These are phyloP conservation scores for Dictyostelium capitatum DNA, from an alignment of 78 protist species.

Conservation along the genomic window DNA sequence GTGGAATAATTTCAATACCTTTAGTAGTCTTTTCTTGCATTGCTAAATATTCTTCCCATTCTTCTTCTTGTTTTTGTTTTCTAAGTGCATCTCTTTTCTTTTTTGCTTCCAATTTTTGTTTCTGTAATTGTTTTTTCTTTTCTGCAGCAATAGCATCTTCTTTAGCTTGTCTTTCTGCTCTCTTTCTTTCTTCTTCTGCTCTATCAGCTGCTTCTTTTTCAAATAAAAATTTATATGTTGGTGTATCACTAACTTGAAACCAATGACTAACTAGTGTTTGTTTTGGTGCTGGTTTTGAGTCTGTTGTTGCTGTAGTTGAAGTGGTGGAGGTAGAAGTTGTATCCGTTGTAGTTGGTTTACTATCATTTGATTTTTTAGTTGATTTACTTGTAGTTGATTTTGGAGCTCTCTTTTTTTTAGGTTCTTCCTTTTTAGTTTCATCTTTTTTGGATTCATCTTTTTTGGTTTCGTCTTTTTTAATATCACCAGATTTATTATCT, in stretches of 20 bases:
- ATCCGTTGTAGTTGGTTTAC: background rate
- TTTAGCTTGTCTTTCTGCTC: background rate
- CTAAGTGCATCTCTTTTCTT: slow-evolving; percentile 38
- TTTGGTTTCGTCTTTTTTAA: background rate
- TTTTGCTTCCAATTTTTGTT: slow-evolving; percentile 4
- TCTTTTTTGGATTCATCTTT: background rate
- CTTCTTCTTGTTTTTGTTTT: slow-evolving; percentile 18
- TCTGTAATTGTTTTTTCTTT: slow-evolving; percentile 19
- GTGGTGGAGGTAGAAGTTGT: background rate
- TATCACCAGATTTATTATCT: background rate
- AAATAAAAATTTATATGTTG: slow-evolving; percentile 38
- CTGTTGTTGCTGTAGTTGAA: background rate
- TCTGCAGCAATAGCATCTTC: background rate
- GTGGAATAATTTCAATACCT: slow-evolving; percentile 61
- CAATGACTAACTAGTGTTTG: slow-evolving; percentile 10
- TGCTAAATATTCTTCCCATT: slow-evolving; percentile 13
- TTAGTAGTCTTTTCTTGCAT: slow-evolving; percentile 24
- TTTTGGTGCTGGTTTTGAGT: background rate
- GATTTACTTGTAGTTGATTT: background rate
- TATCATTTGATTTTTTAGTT: background rate
- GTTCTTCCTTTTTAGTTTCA: background rate
- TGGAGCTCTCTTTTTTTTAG: background rate
- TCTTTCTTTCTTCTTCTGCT: slow-evolving; percentile 43
- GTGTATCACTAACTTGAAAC: background rate
- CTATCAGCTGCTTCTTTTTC: slow-evolving; percentile 69